Percentiles rank a stretch among this genome's conserved stretches.
Conservation (phyloP, 257 asterid species). For the Rhazya stricta region DNA sequence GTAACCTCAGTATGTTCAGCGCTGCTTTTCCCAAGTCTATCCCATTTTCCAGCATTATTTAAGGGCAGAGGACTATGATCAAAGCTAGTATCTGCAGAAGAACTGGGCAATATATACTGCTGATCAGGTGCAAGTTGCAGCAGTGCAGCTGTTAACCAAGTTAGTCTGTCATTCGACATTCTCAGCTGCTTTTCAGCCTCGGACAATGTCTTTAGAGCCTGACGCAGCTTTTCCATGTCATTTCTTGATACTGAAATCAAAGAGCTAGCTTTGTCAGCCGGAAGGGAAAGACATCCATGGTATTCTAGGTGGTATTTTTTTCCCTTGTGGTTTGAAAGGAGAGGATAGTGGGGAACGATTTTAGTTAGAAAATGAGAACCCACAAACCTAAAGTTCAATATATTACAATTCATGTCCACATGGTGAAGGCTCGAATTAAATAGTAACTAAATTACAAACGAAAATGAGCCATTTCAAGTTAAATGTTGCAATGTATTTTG, state of each 20-base stretch:
- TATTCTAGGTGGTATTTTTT: background rate
- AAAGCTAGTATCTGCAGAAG: conserved; percentile 65
- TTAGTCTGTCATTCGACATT: conserved; percentile 71
- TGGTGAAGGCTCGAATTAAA: background rate
- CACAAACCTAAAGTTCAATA: background rate
- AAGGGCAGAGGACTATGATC: conserved; percentile 56
- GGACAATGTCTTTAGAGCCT: conserved; percentile 83
- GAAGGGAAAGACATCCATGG: conserved; percentile 3
- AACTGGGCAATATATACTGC: conserved; percentile 61
- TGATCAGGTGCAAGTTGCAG: conserved; percentile 96
- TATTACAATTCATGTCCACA: background rate
- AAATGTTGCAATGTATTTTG: background rate
- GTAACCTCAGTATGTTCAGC: conserved; percentile 35
- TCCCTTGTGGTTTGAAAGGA: conserved; percentile 5
- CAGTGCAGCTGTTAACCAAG: conserved; percentile 96
- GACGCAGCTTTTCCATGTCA: conserved; percentile 90
- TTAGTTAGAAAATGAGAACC: background rate
- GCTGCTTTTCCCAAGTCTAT: conserved; percentile 54
- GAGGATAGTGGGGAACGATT: conserved; percentile 1
- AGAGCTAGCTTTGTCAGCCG: conserved; percentile 2
- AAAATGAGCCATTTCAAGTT: background rate
- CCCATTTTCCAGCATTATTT: conserved; percentile 33
- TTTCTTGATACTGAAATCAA: conserved; percentile 64
- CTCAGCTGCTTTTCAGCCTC: conserved; percentile 99
- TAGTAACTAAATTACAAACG: background rate